Evolutionary conservation across 495 filamentous ascomycete genomes (phyloP), one percentile per base, ranked within the genome.

Genomic region (Gamarada debralockiae): DNA sequence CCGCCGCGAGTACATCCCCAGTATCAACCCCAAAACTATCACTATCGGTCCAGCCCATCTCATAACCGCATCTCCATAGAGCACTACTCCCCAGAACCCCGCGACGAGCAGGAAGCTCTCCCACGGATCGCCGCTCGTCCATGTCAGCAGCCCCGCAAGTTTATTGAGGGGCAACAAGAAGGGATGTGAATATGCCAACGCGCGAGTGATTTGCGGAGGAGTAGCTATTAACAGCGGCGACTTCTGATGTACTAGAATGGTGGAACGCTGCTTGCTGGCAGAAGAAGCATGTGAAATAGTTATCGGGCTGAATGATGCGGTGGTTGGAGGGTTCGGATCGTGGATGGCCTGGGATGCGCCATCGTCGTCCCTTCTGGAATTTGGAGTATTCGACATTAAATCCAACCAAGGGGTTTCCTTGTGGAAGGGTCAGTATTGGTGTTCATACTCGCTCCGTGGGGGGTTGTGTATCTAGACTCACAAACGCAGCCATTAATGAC

Each of bases 171-270:
- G 89, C 24, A 92, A 70, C 14, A 99, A 72, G 64, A 96, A 97
- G 1, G 92, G 90, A 67, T 97, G 90, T 20, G 90, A 95, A 64
- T 97, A 95, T 52, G 90, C 91, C 46, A 99, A 77, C 0, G 91
- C 90, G 41, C 92, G 80, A 5, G 93, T 97, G 63, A 99, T 82
- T 64, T 92, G 85, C 2, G 93, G 95, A 24, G 93, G 93, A 27
- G 93, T 99, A 12, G 92, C 89, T 44, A 95, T 84, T 27, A 99
- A 77, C 21, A 99, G 72, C 17, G 95, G 93, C 3, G 89, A 95
- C 70, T 97, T 99, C 65, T 93, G 91, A 67, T 97, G 91, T 1
- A 99, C 92, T 48, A 97, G 82, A 59, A 97, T 88, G 52, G 89
- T 93, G 34, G 89, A 92, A 42, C 90, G 83, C 51, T 90, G 82